Conservation (phyloP, 805 yeast genomes). For the Wickerhamomyces hampshirensis region DNA sequence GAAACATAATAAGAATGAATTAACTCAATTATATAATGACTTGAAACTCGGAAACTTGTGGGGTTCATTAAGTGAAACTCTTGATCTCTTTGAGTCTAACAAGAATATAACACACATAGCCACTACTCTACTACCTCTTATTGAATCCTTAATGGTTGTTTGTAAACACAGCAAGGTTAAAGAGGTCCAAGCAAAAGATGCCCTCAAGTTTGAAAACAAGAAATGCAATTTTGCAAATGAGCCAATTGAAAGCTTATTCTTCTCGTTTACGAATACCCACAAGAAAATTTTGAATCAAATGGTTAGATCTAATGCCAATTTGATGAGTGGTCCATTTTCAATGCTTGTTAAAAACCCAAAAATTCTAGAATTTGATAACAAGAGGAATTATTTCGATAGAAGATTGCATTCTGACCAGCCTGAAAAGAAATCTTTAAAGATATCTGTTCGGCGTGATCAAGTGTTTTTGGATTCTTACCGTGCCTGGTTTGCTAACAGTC, state of each 20-base stretch:
- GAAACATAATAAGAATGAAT: slow-evolving; percentile 28
- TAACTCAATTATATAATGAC: slow-evolving; percentile 58
- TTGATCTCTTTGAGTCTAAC: slow-evolving; percentile 57
- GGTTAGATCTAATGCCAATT: slow-evolving; percentile 85
- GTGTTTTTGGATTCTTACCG: slow-evolving; percentile 90
- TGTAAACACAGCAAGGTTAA: slow-evolving; percentile 76
- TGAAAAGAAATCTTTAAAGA: slow-evolving; percentile 43
- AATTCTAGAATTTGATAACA: slow-evolving; percentile 91
- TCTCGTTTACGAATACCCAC: slow-evolving; percentile 84
- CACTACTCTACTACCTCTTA: slow-evolving; percentile 75
- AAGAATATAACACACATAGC: slow-evolving; percentile 59
- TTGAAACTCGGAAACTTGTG: slow-evolving; percentile 76
- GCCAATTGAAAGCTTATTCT: slow-evolving; percentile 74
- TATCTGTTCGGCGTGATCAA: slow-evolving; percentile 79
- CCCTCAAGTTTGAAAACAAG: slow-evolving; percentile 54
- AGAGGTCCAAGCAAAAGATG: slow-evolving; percentile 50
- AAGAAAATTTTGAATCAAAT: slow-evolving; percentile 83
- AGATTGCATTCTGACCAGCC: slow-evolving; percentile 50
- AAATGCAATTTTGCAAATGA: slow-evolving; percentile 65
- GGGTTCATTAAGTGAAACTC: slow-evolving; percentile 76
- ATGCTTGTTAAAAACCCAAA: slow-evolving; percentile 83
- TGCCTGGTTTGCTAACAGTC: slow-evolving; percentile 70
- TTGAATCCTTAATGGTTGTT: slow-evolving; percentile 94
- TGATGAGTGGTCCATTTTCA: slow-evolving; percentile 95
- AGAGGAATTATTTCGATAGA: slow-evolving; percentile 77